Evolutionary conservation across 768 basidiomycete species (phyloP).

Genomic region (Pisolithus marmoratus): DNA sequence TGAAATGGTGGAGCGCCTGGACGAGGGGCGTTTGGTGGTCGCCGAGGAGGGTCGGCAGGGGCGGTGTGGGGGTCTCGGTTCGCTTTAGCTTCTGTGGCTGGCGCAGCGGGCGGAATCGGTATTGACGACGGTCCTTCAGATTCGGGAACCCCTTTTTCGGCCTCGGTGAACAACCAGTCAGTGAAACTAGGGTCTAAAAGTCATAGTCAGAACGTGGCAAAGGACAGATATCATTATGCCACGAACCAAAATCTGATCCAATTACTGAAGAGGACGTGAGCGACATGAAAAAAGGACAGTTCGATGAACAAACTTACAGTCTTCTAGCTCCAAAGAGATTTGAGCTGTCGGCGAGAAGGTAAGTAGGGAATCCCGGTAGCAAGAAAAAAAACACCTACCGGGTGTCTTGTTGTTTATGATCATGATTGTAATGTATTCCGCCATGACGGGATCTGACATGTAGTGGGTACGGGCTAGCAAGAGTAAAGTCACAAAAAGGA

Average conservation of each 20-base stretch:
- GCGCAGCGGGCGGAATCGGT: slow-evolving; percentile 21
- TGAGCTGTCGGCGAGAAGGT: slow-evolving; percentile 44
- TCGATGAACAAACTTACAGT: slow-evolving; percentile 41
- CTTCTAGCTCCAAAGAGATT: slow-evolving; percentile 84
- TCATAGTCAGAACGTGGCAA: neutral
- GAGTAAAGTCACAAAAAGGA: slow-evolving; percentile 8
- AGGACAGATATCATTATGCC: slow-evolving; percentile 2
- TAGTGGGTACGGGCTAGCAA: slow-evolving; percentile 9
- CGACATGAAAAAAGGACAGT: slow-evolving; percentile 1
- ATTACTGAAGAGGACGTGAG: slow-evolving; percentile 42
- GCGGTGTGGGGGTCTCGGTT: slow-evolving; percentile 30
- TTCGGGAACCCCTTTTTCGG: slow-evolving; percentile 61
- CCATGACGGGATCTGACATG: slow-evolving; percentile 75
- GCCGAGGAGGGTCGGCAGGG: slow-evolving; percentile 35
- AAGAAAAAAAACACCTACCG: slow-evolving; percentile 38
- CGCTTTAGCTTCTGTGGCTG: slow-evolving; percentile 21
- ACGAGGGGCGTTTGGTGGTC: slow-evolving; percentile 43
- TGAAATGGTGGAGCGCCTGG: slow-evolving; percentile 51
- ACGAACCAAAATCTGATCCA: slow-evolving; percentile 75
- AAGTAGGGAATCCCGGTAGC: slow-evolving; percentile 8
- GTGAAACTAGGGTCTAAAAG: slow-evolving; percentile 72
- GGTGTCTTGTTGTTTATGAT: slow-evolving; percentile 87
- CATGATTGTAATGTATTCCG: slow-evolving; percentile 94
- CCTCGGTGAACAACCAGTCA: slow-evolving; percentile 82
- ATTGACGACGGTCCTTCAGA: slow-evolving; percentile 36